Conservation (phyloP, 139 green algal genomes). For the Coelastrella sp. region DNA sequence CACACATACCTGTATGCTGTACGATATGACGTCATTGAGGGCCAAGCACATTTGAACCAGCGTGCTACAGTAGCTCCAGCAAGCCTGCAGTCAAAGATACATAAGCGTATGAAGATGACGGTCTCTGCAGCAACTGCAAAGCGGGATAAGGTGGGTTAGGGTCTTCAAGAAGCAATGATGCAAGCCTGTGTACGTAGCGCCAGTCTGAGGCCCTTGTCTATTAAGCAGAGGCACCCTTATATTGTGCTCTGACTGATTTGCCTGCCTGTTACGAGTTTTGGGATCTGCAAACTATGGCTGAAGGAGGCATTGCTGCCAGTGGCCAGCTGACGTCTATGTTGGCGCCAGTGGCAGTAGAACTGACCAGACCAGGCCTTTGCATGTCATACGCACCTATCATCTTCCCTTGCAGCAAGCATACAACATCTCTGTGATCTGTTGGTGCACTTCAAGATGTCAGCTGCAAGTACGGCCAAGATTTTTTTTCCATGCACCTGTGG, state of each 20-base stretch:
- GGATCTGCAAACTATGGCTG: no score
- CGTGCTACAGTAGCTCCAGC: constrained; percentile 78
- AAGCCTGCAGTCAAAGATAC: constrained; percentile 68
- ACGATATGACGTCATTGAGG: constrained; percentile 61
- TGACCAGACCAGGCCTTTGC: no score
- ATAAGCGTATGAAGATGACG: constrained; percentile 68
- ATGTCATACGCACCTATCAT: no score
- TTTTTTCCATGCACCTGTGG: not conserved
- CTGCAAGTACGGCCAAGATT: not conserved
- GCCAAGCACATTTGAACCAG: constrained; percentile 70
- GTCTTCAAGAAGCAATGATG: not conserved
- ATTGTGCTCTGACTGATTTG: no score
- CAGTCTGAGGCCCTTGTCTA: not conserved
- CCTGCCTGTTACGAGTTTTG: no score
- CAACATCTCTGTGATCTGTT: no score
- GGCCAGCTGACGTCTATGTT: no score
- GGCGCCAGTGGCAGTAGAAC: no score
- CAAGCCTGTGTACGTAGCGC: not conserved
- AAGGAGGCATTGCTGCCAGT: no score
- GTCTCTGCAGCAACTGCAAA: constrained; percentile 63
- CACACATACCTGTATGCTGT: constrained; percentile 76
- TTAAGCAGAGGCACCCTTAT: not conserved
- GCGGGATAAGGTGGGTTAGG: constrained; percentile 48
- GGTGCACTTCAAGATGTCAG: not conserved
- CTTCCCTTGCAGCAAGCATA: no score